Base-by-base conservation (phyloP, 2,329 filamentous ascomycete species). In the Alternaria brassicicola region DNA sequence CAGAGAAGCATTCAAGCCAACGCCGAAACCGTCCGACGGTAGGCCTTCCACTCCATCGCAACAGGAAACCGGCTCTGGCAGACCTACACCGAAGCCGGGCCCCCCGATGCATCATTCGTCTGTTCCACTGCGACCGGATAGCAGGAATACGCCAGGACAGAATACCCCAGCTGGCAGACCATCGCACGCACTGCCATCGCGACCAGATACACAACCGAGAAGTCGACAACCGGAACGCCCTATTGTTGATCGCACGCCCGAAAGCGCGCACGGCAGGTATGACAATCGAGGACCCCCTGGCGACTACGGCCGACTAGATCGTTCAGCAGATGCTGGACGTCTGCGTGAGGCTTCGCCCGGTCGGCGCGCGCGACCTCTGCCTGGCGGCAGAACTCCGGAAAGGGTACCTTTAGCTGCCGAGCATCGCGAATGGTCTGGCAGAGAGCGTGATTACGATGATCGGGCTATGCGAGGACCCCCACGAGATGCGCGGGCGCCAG, bases 161-260 rank as follows among this genome's bases (percentile, higher is more conserved):
- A 55, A 62, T n/a, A 52, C 68, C 23, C 60, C 66, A 36, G 55
- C 63, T 39, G 63, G 67, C 23, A 72, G 75, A 55, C 58, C 66
- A 45, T 67, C 76, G 26, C 80, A 80, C 62, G 74, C 75, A 15
- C 76, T 89, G 6, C 87, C 87, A 1, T 86, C 77, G 52, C 81
- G 86, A 53, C 86, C 86, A 15, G 85, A 88, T 62, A 81, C 86
- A 10, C 85, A 84, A 7, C 84, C 84, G 0, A 79, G 80, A 23
- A 45, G 62, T 19, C 70, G 75, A 35, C 69, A 69, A 38, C 45
- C 61, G 21, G 74, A 77, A 35, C 74, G 76, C 30, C 62, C 67
- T n/a, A 35, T 53, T n/a, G 54, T 55, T 26, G 76, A 78, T 25
- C 74, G 76, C 19, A 64, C 63, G 19, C 35, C 62, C 15, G 71